Evolutionary conservation across 441 rosid genomes (phyloP).

Genomic region (Populus hybrid): DNA sequence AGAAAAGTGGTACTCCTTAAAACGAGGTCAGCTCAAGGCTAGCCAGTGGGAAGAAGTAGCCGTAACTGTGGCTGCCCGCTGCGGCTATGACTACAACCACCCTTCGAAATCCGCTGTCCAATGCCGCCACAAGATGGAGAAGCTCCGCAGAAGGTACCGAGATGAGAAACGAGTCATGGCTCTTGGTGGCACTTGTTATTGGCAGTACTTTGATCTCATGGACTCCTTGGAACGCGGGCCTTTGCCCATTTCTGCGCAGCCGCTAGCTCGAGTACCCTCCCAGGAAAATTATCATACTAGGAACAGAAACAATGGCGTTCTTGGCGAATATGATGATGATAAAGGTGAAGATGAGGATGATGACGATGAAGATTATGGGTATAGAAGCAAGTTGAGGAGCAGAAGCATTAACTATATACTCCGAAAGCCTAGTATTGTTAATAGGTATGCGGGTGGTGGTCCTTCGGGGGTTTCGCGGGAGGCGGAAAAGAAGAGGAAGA

Average conservation of each 20-base stretch:
- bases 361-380: conserved; percentile 15
- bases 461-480: conserved; percentile 25
- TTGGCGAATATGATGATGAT: conserved; percentile 31
- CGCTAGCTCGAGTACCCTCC: conserved; percentile 32
- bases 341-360: conserved; percentile 24
- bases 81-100: conserved; percentile 44
- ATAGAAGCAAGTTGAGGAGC: conserved; percentile 32
- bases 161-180: conserved; percentile 72
- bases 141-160: conserved; percentile 74
- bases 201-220: conserved; percentile 79
- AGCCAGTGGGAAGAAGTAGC: conserved; percentile 86
- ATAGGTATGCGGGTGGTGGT: conserved; percentile 32
- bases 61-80: conserved; percentile 47
- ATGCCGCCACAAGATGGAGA: conserved; percentile 99
- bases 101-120: conserved; percentile 67
- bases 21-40: conserved; percentile 80
- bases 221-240: conserved; percentile 76
- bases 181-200: conserved; percentile 36
- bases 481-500: conserved; percentile 24
- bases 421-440: conserved; percentile 47
- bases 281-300: neutral
- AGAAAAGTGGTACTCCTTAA: conserved; percentile 69
- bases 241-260: conserved; percentile 43
- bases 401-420: conserved; percentile 58
- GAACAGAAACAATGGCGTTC: conserved; percentile 16